phyloP scores from a whole-genome alignment of 1,284 basidiomycete genomes.

The Limonomyces culmigenus region DNA sequence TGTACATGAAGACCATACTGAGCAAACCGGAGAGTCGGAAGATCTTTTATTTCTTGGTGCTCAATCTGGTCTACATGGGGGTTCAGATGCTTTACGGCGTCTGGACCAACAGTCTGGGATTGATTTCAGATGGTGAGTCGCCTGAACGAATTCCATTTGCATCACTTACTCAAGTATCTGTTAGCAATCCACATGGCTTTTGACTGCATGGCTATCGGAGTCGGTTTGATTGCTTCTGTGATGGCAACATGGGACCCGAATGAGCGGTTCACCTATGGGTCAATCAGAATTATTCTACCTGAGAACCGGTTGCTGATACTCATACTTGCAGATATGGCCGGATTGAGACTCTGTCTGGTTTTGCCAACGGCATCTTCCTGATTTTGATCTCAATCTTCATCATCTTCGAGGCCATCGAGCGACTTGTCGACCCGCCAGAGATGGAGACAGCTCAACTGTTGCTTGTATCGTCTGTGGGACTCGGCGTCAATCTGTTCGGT shows the following conservation, averaged over 20 bases:
- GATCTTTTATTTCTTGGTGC: constrained; percentile 92
- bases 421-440: constrained; percentile 91
- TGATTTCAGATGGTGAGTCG: constrained; percentile 86
- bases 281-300: constrained; percentile 10
- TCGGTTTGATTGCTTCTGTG: constrained; percentile 91
- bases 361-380: constrained; percentile 94
- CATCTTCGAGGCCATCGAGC: constrained; percentile 92
- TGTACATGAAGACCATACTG: constrained; percentile 79
- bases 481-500: constrained; percentile 92
- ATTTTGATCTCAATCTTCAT: constrained; percentile 97
- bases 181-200: constrained; percentile 99
- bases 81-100: constrained; percentile 93
- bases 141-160: no score
- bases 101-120: constrained; percentile 92
- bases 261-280: constrained; percentile 91
- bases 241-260: constrained; percentile 98
- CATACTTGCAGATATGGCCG: constrained; percentile 60
- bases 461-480: constrained; percentile 75
- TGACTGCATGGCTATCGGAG: constrained; percentile 94
- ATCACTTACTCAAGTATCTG: background rate
- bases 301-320: background rate
- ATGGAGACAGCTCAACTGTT: constrained; percentile 95
- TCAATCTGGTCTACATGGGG: constrained; percentile 94
- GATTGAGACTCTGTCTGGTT: constrained; percentile 98
- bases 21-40: constrained; percentile 83